Evolutionary conservation across 306 rosid species (phyloP), one percentile per base, ranked within the genome.

Genomic region (Fagus crenata): DNA sequence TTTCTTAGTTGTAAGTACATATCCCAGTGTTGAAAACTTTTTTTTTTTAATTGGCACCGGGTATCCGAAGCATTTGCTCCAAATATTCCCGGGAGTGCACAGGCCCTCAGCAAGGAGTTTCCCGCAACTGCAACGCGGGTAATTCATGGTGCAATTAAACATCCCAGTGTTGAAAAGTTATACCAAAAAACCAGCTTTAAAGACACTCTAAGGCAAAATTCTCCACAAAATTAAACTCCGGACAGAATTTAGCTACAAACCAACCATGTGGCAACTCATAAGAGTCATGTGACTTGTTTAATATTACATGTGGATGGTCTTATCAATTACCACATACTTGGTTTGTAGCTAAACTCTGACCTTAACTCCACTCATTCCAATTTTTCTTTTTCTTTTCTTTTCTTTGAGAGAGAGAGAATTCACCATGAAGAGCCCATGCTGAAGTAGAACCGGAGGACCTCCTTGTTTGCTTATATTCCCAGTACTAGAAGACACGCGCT

Each of bases 361-460:
- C 28, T 22, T 22, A 43, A 43, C 49, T 43, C 2, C 9, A 46
- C 51, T 46, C 51, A 46, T 46, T 3, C 51, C 51, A 0, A 46
- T 46, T 46, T 46, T 46, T 46, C 13, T 17, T 65, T 65, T 65
- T 36, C 1, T 35, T 63, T 65, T 37, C 22, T 65, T 39, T 37
- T 15, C 42, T 14, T 65, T 3, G n/a, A 0, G 63, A 58, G 63
- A 40, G 35, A 17, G 81, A 72, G 63, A 56, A 35, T 42, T 88
- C 53, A 90, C 96, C 96, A 90, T 87, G 89, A 94, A 90, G 67
- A 94, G 86, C 1, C 98, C 98, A 76, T 94, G 98, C 78, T 76
- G 91, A 74, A 94, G 97, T 80, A 94, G 86, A 82, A 92, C 86
- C 51, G 98, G 96, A 74, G 90, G 91, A 37, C 92, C 90, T 35